Conservation (phyloP, 2,329 filamentous ascomycete genomes). For the Cladophialophora chaetospira region DNA sequence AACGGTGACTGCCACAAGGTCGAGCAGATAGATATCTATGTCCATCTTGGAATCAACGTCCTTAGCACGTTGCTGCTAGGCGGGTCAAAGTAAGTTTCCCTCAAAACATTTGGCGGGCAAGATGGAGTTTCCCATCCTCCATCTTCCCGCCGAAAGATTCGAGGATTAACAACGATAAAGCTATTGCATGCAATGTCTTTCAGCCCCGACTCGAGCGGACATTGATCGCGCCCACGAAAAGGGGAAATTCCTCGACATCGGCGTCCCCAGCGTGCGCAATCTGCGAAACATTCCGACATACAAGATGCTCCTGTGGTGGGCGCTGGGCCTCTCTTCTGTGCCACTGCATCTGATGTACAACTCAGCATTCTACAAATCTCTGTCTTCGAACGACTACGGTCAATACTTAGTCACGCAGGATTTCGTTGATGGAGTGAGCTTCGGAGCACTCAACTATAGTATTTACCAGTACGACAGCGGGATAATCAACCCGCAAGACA, state of each 20-base stretch:
- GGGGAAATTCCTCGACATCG: constrained; percentile 37
- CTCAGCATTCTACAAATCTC: constrained; percentile 35
- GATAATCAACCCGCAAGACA: not conserved
- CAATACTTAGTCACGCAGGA: constrained; percentile 26
- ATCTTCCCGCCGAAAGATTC: too few species aligned
- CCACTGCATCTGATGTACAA: constrained; percentile 38
- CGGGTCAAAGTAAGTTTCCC: too few species aligned
- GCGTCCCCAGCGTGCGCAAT: constrained; percentile 36
- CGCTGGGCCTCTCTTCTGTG: constrained; percentile 31
- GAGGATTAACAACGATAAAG: too few species aligned
- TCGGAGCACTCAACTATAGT: not conserved
- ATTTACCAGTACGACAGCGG: not conserved
- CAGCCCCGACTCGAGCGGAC: constrained; percentile 38
- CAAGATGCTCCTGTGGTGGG: constrained; percentile 30
- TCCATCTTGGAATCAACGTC: constrained; percentile 41
- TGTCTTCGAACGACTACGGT: constrained; percentile 31
- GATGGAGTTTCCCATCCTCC: too few species aligned
- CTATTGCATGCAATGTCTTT: constrained; percentile 41
- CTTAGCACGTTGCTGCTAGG: constrained; percentile 38
- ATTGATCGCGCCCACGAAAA: constrained; percentile 37
- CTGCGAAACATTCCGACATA: constrained; percentile 22
- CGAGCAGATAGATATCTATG: constrained; percentile 26
- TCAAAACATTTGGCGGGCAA: too few species aligned
- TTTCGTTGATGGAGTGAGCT: constrained; percentile 21
- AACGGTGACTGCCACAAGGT: constrained; percentile 24